Percentiles rank a stretch among this genome's conserved stretches.
Conservation (phyloP, 495 filamentous ascomycete species). For the Glonium stellatum region DNA sequence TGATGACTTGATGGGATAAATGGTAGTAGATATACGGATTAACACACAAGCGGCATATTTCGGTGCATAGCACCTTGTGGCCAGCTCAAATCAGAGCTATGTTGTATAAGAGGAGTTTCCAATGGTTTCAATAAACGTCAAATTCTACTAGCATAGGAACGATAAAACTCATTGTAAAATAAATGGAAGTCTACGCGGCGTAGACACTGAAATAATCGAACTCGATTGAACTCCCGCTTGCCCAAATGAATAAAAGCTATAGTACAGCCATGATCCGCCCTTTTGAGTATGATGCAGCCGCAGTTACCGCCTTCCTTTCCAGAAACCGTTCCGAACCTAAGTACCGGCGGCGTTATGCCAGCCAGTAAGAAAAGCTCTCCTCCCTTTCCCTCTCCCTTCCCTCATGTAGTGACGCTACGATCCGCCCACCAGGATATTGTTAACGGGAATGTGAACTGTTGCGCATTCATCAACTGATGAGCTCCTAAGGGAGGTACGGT, state of each 20-base stretch:
- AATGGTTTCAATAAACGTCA: too few relatives aligned
- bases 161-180: too few relatives aligned
- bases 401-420: slow-evolving; percentile 39
- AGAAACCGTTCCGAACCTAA: not conserved
- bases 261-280: slow-evolving; percentile 12
- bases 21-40: not conserved
- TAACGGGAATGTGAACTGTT: slow-evolving; percentile 72
- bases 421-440: slow-evolving; percentile 72
- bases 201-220: not conserved
- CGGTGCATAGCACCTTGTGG: not conserved
- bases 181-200: too few relatives aligned
- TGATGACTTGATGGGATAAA: slow-evolving; percentile 14
- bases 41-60: too few relatives aligned
- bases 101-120: too few relatives aligned
- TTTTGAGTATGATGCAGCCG: not conserved
- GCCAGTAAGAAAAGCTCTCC: too few relatives aligned
- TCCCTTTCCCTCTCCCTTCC: too few relatives aligned
- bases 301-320: not conserved
- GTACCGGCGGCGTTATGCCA: not conserved
- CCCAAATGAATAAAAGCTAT: slow-evolving; percentile 9
- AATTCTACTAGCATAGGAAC: too few relatives aligned
- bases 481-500: not conserved
- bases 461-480: not conserved
- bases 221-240: slow-evolving; percentile 24
- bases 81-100: not conserved